A percentile compares a stretch with the other conserved stretches of the same genome.
phyloP scores from a whole-genome alignment of 257 asterid species.

The Solanum chiquidenum region DNA sequence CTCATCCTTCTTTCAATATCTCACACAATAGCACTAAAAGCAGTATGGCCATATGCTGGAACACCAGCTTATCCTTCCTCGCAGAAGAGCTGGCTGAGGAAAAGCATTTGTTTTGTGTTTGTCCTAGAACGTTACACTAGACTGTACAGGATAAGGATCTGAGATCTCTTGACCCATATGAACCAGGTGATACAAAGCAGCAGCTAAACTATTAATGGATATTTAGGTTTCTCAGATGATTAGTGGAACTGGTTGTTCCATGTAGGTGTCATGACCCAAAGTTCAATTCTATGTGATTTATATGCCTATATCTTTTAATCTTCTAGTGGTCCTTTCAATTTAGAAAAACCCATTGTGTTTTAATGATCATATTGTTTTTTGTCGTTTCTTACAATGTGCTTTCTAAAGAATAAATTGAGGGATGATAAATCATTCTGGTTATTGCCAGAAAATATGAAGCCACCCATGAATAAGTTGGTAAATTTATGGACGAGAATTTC shows the following conservation, averaged over 20 bases:
- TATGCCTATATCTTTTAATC: neutral
- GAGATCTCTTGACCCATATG: slow-evolving; percentile 45
- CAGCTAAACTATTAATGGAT: slow-evolving; percentile 49
- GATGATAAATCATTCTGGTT: neutral
- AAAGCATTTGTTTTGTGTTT: slow-evolving; percentile 71
- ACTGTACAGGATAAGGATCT: slow-evolving; percentile 48
- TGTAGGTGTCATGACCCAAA: neutral
- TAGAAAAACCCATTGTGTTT: neutral
- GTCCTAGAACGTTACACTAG: slow-evolving; percentile 53
- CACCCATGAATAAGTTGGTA: neutral
- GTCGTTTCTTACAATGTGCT: neutral
- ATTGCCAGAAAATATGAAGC: neutral
- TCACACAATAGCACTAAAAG: neutral
- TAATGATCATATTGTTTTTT: neutral
- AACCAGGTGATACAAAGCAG: slow-evolving; percentile 73
- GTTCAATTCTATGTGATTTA: neutral
- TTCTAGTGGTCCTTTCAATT: neutral
- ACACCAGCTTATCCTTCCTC: slow-evolving; percentile 10
- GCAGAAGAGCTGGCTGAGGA: slow-evolving; percentile 81
- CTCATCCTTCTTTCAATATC: neutral
- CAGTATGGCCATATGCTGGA: neutral
- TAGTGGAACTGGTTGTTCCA: slow-evolving; percentile 8
- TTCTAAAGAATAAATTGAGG: neutral
- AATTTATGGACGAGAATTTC: neutral
- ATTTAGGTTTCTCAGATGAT: slow-evolving; percentile 53